Conservation (phyloP, 2,329 filamentous ascomycete species). For the Monosporascus sp. region DNA sequence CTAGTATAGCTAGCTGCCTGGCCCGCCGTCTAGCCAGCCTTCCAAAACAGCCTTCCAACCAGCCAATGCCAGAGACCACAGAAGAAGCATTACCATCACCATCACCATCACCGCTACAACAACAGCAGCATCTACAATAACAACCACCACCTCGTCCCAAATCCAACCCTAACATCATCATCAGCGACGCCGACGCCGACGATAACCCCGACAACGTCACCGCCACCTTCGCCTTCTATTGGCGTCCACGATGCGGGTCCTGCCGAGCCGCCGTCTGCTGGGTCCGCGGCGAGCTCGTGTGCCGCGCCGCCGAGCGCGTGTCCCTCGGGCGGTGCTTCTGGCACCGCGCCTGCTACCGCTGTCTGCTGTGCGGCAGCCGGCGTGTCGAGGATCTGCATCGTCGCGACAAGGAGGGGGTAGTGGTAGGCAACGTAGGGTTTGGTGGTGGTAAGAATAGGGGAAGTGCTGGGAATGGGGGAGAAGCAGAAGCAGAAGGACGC, state of each 20-base stretch:
- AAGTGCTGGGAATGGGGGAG: conserved; percentile 2
- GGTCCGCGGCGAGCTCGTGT: too few relatives aligned
- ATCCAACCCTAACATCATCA: not conserved
- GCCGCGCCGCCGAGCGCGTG: conserved; percentile 49
- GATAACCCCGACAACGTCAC: not conserved
- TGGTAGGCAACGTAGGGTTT: not conserved
- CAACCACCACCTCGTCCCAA: not conserved
- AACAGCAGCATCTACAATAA: too few relatives aligned
- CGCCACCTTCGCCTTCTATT: too few relatives aligned
- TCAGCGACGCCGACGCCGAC: not conserved
- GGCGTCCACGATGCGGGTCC: too few relatives aligned
- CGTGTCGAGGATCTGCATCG: conserved; percentile 30
- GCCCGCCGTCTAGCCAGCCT: too few relatives aligned
- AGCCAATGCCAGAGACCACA: too few relatives aligned
- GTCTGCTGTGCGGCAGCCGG: conserved; percentile 48
- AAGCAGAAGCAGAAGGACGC: conserved; percentile 8
- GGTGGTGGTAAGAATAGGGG: too few relatives aligned
- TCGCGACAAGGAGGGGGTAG: conserved; percentile 6
- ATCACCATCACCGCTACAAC: too few relatives aligned
- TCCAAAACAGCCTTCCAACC: too few relatives aligned
- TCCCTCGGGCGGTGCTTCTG: conserved; percentile 59
- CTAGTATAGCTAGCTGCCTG: too few relatives aligned
- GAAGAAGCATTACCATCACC: too few relatives aligned
- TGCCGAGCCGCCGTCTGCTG: too few relatives aligned
- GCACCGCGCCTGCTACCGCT: conserved; percentile 52